phyloP scores from a whole-genome alignment of 805 yeast species.

The Zygosaccharomyces pseudorouxii region DNA sequence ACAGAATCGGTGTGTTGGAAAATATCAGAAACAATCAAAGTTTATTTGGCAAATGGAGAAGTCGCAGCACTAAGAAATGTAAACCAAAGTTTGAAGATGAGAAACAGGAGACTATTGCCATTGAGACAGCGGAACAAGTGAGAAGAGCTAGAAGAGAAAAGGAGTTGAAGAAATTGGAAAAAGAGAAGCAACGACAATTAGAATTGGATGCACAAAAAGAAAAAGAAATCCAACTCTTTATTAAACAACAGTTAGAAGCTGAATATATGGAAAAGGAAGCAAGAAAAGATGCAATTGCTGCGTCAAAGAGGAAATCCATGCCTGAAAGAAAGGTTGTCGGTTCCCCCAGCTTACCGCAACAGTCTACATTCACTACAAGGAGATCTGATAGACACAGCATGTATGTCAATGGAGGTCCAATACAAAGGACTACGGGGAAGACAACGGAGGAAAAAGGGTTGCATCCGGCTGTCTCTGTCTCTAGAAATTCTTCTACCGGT shows the following conservation, averaged over 20 bases:
- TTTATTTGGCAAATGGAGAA: constrained; percentile 8
- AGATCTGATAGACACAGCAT: constrained; percentile 3
- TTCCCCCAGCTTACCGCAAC: not conserved
- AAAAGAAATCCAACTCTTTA: constrained; percentile 21
- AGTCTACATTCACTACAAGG: not conserved
- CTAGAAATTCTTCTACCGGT: constrained; percentile 3
- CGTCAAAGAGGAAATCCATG: not conserved
- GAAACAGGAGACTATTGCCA: constrained; percentile 21
- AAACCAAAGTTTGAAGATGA: constrained; percentile 16
- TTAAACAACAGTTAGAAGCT: constrained; percentile 26
- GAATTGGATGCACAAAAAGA: constrained; percentile 21
- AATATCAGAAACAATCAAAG: constrained; percentile 10
- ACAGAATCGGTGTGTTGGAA: constrained; percentile 8
- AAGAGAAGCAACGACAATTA: constrained; percentile 13
- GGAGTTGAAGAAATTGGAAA: constrained; percentile 13
- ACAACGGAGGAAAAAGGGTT: not conserved
- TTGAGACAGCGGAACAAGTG: constrained; percentile 23
- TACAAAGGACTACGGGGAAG: not conserved
- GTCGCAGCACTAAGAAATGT: constrained; percentile 5
- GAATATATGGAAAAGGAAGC: constrained; percentile 19
- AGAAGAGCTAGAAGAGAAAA: constrained; percentile 17
- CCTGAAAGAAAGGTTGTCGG: not conserved
- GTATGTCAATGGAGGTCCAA: constrained; percentile 1
- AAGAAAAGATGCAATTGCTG: constrained; percentile 9
- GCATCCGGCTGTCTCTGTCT: not conserved